Evolutionary conservation across 495 filamentous ascomycete species (phyloP).

Genomic region (Tuber magnatum): DNA sequence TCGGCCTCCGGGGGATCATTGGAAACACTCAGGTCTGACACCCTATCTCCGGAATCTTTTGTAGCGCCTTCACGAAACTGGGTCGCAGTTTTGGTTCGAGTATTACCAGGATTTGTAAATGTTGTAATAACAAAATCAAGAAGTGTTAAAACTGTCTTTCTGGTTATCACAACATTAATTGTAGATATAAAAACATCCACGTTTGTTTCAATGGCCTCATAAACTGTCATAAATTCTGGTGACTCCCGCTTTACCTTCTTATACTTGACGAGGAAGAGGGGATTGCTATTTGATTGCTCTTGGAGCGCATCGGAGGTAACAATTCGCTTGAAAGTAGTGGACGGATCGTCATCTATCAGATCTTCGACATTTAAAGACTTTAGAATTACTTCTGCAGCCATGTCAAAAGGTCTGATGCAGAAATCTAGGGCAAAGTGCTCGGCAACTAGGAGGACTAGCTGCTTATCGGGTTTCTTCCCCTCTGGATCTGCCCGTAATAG

Average conservation of each 20-base stretch:
- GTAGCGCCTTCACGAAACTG: conserved; percentile 42
- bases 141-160: conserved; percentile 87
- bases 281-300: conserved; percentile 55
- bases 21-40: conserved; percentile 32
- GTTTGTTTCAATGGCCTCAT: conserved; percentile 88
- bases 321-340: conserved; percentile 92
- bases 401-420: conserved; percentile 79
- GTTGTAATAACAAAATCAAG: conserved; percentile 93
- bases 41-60: conserved; percentile 43
- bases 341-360: conserved; percentile 79
- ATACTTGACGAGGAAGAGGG: conserved; percentile 82
- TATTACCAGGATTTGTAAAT: conserved; percentile 66
- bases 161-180: conserved; percentile 88
- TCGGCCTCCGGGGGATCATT: conserved; percentile 41
- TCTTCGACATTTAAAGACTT: conserved; percentile 88
- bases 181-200: conserved; percentile 87
- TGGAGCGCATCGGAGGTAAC: conserved; percentile 70
- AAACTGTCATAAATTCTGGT: conserved; percentile 82
- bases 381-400: conserved; percentile 81
- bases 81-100: conserved; percentile 37
- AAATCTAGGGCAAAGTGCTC: conserved; percentile 82
- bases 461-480: conserved; percentile 63
- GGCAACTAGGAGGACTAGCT: conserved; percentile 84
- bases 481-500: conserved; percentile 80
- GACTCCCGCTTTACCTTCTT: conserved; percentile 82